Percentiles rank a stretch among this genome's conserved stretches.
phyloP scores from a whole-genome alignment of 805 yeast species.

The Phaffomyces thermotolerans region DNA sequence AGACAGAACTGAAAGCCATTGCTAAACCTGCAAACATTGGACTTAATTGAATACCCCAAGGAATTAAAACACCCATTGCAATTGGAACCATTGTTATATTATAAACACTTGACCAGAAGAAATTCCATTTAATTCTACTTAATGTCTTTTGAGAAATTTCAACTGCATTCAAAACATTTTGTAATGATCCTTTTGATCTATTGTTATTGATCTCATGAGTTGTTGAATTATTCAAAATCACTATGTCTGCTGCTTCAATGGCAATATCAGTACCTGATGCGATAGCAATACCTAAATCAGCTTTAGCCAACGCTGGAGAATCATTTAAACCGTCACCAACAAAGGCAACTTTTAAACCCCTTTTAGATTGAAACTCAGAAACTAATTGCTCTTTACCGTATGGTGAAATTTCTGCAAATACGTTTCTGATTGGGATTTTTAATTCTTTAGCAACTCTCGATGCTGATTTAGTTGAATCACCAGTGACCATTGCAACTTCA shows the following conservation, averaged over 20 bases:
- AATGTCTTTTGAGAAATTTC: slow-evolving; percentile 69
- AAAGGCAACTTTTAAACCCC: slow-evolving; percentile 57
- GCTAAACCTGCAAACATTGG: slow-evolving; percentile 89
- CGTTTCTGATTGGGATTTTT: slow-evolving; percentile 56
- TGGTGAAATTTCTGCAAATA: slow-evolving; percentile 74
- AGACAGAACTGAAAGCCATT: slow-evolving; percentile 89
- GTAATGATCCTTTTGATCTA: slow-evolving; percentile 27
- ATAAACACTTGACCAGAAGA: slow-evolving; percentile 81
- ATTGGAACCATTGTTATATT: slow-evolving; percentile 83
- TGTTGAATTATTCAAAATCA: slow-evolving; percentile 43
- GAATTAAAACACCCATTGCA: slow-evolving; percentile 88
- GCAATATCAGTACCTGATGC: slow-evolving; percentile 95
- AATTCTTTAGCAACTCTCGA: slow-evolving; percentile 53
- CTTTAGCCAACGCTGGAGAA: slow-evolving; percentile 88
- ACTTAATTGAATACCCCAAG: slow-evolving; percentile 67
- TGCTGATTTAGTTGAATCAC: slow-evolving; percentile 68
- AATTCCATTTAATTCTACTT: slow-evolving; percentile 67
- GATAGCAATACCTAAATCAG: slow-evolving; percentile 87
- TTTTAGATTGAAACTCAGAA: slow-evolving; percentile 39
- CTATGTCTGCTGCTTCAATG: slow-evolving; percentile 93
- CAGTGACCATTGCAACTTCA: slow-evolving; percentile 80
- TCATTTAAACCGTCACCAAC: slow-evolving; percentile 98
- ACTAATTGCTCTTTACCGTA: slow-evolving; percentile 67
- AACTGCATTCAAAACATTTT: slow-evolving; percentile 44
- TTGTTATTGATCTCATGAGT: not conserved